A percentile compares a stretch with the other conserved stretches of the same genome.
These are phyloP conservation scores for Endocarpon pusillum DNA, from an alignment of 495 filamentous ascomycete species.

Conservation along the genomic window DNA sequence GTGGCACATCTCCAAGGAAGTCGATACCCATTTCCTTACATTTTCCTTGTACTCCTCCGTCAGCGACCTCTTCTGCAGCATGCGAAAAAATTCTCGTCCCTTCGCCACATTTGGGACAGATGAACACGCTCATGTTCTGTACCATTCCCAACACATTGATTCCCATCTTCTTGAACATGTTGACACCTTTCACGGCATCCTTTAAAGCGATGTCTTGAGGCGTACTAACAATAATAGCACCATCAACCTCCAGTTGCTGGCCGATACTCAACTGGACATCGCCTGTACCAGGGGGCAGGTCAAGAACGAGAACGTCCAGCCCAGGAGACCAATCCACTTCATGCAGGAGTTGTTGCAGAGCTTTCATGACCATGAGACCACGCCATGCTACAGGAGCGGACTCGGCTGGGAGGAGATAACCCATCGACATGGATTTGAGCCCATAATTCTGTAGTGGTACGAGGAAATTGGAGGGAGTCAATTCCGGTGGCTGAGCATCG, in stretches of 20 bases:
- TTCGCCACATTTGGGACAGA: slow-evolving; percentile 58
- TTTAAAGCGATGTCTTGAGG: slow-evolving; percentile 81
- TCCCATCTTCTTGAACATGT: slow-evolving; percentile 74
- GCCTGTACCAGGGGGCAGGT: slow-evolving; percentile 86
- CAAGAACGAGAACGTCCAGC: slow-evolving; percentile 71
- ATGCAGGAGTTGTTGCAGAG: slow-evolving; percentile 84
- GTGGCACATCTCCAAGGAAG: slow-evolving; percentile 75
- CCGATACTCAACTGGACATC: slow-evolving; percentile 87
- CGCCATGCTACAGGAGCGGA: slow-evolving; percentile 83
- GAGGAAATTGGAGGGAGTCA: slow-evolving; percentile 56
- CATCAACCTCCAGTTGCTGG: slow-evolving; percentile 76
- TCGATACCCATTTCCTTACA: slow-evolving; percentile 51
- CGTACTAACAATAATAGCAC: slow-evolving; percentile 80
- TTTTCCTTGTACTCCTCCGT: slow-evolving; percentile 32
- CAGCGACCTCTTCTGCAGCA: slow-evolving; percentile 23
- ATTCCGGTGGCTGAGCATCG: slow-evolving; percentile 40
- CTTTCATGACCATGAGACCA: slow-evolving; percentile 95
- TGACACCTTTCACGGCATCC: slow-evolving; percentile 77
- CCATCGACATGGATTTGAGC: slow-evolving; percentile 96
- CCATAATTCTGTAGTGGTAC: slow-evolving; percentile 89
- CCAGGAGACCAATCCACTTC: slow-evolving; percentile 77
- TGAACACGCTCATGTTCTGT: slow-evolving; percentile 85
- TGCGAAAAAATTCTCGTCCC: slow-evolving; percentile 63
- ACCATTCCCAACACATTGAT: slow-evolving; percentile 79
- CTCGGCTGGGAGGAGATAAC: slow-evolving; percentile 63